Percentiles rank a stretch among this genome's conserved stretches.
These are phyloP conservation scores for Pluteus cervinus DNA, from an alignment of 768 basidiomycete genomes.

Conservation along the genomic window DNA sequence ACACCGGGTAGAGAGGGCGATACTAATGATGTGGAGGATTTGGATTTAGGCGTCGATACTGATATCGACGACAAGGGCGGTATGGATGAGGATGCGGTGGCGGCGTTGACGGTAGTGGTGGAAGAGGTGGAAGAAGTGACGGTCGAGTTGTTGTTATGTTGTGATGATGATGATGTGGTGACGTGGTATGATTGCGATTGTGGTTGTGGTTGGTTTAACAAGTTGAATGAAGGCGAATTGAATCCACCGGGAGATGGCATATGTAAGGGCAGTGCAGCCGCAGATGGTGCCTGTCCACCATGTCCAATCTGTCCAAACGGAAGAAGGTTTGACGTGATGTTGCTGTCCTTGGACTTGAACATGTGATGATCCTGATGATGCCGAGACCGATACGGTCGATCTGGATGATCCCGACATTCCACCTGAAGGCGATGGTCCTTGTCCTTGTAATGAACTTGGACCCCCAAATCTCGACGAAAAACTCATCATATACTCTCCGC, in stretches of 20 bases:
- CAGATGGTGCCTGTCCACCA: background rate
- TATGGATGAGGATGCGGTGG: no score
- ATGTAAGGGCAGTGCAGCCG: slow-evolving; percentile 3
- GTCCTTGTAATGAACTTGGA: slow-evolving; percentile 3
- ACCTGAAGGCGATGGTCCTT: slow-evolving; percentile 1
- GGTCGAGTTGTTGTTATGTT: no score
- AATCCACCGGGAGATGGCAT: slow-evolving; percentile 1
- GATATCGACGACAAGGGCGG: no score
- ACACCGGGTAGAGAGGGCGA: no score
- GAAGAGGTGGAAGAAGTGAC: no score
- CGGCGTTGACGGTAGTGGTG: no score
- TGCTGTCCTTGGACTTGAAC: no score
- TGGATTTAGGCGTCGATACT: no score
- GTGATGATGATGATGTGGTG: slow-evolving; percentile 14
- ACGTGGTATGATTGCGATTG: no score
- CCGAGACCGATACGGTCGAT: background rate
- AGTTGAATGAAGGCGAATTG: slow-evolving; percentile 21
- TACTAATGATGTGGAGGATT: no score
- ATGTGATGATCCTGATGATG: background rate
- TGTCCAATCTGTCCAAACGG: background rate
- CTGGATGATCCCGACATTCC: slow-evolving; percentile 2
- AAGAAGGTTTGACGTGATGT: background rate
- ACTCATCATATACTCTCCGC: no score
- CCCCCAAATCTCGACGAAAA: no score
- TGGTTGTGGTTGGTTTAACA: slow-evolving; percentile 8